A percentile compares a stretch with the other conserved stretches of the same genome.
phyloP scores from a whole-genome alignment of 169 alveolate genomes.

The Plasmodium reichenowi region DNA sequence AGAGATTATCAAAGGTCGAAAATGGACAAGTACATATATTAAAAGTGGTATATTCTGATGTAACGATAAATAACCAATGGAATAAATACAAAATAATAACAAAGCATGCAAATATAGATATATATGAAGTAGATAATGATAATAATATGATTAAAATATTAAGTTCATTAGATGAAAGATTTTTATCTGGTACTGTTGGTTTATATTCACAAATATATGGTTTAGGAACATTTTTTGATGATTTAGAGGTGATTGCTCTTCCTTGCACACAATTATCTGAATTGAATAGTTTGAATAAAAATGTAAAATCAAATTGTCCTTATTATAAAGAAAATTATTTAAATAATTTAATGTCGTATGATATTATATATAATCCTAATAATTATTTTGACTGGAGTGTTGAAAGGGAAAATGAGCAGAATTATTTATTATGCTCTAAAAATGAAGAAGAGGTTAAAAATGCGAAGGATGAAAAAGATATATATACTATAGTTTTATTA shows the following conservation, averaged over 20 bases:
- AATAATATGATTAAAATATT: conserved; percentile 6
- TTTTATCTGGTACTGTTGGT: conserved; percentile 90
- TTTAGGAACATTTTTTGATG: conserved; percentile 89
- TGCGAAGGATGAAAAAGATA: neutral
- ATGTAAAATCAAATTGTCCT: conserved; percentile 77
- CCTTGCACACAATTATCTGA: conserved; percentile 77
- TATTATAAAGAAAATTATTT: conserved; percentile 79
- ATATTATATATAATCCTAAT: conserved; percentile 22
- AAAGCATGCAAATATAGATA: conserved; percentile 76
- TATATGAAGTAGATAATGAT: conserved; percentile 78
- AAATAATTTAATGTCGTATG: conserved; percentile 30
- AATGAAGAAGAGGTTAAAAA: neutral
- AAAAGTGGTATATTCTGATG: conserved; percentile 86
- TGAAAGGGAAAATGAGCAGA: conserved; percentile 40
- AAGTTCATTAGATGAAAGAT: conserved; percentile 89
- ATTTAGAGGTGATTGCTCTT: conserved; percentile 84
- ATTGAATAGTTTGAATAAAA: conserved; percentile 35
- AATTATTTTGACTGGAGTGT: conserved; percentile 29
- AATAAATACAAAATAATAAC: conserved; percentile 79
- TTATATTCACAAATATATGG: conserved; percentile 90
- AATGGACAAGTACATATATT: conserved; percentile 86
- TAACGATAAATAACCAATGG: conserved; percentile 86
- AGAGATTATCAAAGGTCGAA: conserved; percentile 87
- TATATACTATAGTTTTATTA: conserved; percentile 41
- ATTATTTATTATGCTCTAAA: conserved; percentile 45